Base-by-base conservation (phyloP, 192 early-diverging fungal species). In the Paraglomus occultum region DNA sequence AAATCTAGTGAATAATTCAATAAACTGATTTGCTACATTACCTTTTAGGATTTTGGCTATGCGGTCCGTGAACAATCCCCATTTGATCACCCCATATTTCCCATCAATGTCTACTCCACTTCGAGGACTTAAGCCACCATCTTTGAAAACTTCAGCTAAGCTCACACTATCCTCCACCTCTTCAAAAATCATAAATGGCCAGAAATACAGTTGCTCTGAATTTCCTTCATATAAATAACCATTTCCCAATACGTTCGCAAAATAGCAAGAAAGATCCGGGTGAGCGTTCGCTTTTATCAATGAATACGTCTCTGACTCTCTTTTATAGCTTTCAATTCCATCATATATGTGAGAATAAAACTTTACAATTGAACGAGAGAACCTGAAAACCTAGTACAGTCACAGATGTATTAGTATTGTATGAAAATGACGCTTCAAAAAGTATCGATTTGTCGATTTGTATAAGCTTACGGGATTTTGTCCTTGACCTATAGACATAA, bases 271-370 rank as follows among this genome's bases (percentile, higher is more conserved):
- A 10, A 49, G 20, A 44, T 46, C 20, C 17, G 39, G 22, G 1
- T 22, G 11, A 39, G 18, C 44, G 0, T 51, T 17, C 20, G 43
- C 20, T 45, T 39, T 74, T 15, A 51, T 69, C 23, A 44, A 67
- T 53, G 9, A 65, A 46, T 79, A 73, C 0, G 72, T 47, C 1
- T 51, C 46, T 8, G 67, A 70, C 42, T 79, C 77, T 12, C 64
- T 61, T 0, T 55, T 2, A 31, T 62, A 79, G 23, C 53, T 63
- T 4, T 18, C 11, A 6, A 71, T 31, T 7, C 77, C 74, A 31
- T 73, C 68, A 47, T 71, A 64, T 31, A 73, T 55, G 4, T 74
- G 77, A 8, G 72, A 73, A 23, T 75, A 79, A 40, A 79, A 79
- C 52, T 79, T 79, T 51, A 79, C 55, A 51, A 79, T 70, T 15